A percentile compares a stretch with the other conserved stretches of the same genome.
Conservation (phyloP, 164 flowering plant species). For the Houttuynia cordata region DNA sequence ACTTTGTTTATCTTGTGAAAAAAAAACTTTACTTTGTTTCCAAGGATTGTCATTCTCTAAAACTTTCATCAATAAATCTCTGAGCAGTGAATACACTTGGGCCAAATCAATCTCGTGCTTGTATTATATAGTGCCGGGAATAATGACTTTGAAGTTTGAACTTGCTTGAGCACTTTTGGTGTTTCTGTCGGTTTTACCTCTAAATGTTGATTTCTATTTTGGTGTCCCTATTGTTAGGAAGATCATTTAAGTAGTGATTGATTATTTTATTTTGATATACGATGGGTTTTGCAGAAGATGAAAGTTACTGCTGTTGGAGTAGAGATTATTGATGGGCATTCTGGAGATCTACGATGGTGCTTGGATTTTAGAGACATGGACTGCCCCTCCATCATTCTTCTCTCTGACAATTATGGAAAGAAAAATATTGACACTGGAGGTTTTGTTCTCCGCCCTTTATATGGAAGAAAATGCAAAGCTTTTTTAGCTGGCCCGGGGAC, state of each 20-base stretch:
- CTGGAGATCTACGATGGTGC: constrained; percentile 91
- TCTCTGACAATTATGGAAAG: constrained; percentile 71
- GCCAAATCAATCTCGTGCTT: too few relatives aligned
- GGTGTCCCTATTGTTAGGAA: not conserved
- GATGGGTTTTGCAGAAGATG: constrained; percentile 47
- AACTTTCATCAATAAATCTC: too few relatives aligned
- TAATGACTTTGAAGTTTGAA: too few relatives aligned
- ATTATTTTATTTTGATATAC: not conserved
- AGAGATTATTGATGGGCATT: constrained; percentile 62
- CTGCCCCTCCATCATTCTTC: constrained; percentile 70
- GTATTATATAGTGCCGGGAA: too few relatives aligned
- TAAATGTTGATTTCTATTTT: not conserved
- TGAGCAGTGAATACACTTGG: too few relatives aligned
- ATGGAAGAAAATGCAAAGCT: constrained; percentile 97
- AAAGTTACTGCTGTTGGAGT: constrained; percentile 81
- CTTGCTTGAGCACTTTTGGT: too few relatives aligned
- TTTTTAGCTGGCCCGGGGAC: constrained; percentile 85
- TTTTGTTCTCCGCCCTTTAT: constrained; percentile 86
- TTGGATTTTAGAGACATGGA: constrained; percentile 97
- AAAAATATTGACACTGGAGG: constrained; percentile 61
- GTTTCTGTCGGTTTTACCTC: not conserved
- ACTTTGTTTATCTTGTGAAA: too few relatives aligned
- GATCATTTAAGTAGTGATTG: not conserved
- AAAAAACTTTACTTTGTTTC: too few relatives aligned
- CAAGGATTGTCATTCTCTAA: too few relatives aligned